phyloP scores from a whole-genome alignment of 2,329 filamentous ascomycete species.

The Fusarium albidum region DNA sequence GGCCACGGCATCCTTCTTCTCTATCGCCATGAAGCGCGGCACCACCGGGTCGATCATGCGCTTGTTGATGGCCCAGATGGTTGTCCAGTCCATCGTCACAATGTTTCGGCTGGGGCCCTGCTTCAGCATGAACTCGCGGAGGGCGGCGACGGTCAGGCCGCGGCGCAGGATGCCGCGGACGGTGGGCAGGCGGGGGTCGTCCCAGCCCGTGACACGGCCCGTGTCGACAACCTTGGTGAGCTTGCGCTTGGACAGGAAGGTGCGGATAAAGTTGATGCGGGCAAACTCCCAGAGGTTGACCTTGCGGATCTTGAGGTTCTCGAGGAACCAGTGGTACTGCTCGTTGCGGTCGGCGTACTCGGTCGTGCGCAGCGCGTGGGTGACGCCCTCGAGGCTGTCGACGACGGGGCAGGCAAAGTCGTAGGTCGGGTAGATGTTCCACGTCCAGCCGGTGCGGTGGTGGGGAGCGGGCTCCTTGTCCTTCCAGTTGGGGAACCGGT shows the following conservation, averaged over 20 bases:
- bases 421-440: slow-evolving; percentile 90
- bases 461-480: slow-evolving; percentile 58
- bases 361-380: slow-evolving; percentile 82
- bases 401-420: slow-evolving; percentile 87
- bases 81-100: slow-evolving; percentile 83
- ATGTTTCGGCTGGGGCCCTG: slow-evolving; percentile 87
- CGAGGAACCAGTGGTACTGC: slow-evolving; percentile 87
- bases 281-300: slow-evolving; percentile 89
- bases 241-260: slow-evolving; percentile 86
- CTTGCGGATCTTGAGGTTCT: slow-evolving; percentile 75
- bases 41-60: slow-evolving; percentile 82
- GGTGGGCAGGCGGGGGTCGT: slow-evolving; percentile 87
- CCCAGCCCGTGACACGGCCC: slow-evolving; percentile 83
- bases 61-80: slow-evolving; percentile 79
- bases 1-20: slow-evolving; percentile 74
- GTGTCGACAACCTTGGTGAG: slow-evolving; percentile 82
- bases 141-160: slow-evolving; percentile 80
- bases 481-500: slow-evolving; percentile 79
- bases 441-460: slow-evolving; percentile 79
- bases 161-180: slow-evolving; percentile 80
- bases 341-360: slow-evolving; percentile 89
- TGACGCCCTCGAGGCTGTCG: slow-evolving; percentile 82
- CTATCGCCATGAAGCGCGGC: slow-evolving; percentile 77
- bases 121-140: slow-evolving; percentile 85
- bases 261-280: slow-evolving; percentile 84